These are phyloP conservation scores for Hypoxylon lenormandii DNA, from an alignment of 495 filamentous ascomycete species.

Conservation along the genomic window DNA sequence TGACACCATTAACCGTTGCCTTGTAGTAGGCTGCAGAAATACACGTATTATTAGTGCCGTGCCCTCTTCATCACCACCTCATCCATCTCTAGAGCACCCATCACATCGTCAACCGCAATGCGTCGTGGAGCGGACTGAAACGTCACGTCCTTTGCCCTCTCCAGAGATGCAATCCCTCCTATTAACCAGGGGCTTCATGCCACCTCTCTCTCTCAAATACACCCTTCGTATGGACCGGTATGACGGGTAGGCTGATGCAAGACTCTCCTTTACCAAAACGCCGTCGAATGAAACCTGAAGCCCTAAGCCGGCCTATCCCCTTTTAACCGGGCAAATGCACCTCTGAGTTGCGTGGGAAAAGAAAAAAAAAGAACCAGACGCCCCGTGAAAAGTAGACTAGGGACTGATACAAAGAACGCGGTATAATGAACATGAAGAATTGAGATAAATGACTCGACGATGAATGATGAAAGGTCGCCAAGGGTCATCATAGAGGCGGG, in stretches of 20 bases:
- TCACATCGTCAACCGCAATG: background rate
- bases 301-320: constrained; percentile 23
- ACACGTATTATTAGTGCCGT: background rate
- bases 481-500: background rate
- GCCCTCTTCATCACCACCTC: background rate
- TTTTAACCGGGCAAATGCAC: constrained; percentile 41
- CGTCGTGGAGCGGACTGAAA: background rate
- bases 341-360: constrained; percentile 22
- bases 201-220: constrained; percentile 2
- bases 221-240: constrained; percentile 15
- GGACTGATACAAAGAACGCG: constrained; percentile 9
- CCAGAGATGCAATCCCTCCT: background rate
- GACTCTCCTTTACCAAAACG: constrained; percentile 32
- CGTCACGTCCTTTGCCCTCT: background rate
- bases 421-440: constrained; percentile 1
- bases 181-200: background rate
- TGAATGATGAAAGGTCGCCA: background rate
- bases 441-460: background rate
- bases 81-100: background rate
- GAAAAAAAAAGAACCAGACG: constrained; percentile 2
- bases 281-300: constrained; percentile 23
- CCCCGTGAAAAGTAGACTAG: constrained; percentile 18
- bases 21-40: background rate
- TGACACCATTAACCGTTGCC: background rate
- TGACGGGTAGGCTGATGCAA: constrained; percentile 31